Base-by-base conservation (phyloP, 2,329 filamentous ascomycete species). In the Lachnum nothofagi region DNA sequence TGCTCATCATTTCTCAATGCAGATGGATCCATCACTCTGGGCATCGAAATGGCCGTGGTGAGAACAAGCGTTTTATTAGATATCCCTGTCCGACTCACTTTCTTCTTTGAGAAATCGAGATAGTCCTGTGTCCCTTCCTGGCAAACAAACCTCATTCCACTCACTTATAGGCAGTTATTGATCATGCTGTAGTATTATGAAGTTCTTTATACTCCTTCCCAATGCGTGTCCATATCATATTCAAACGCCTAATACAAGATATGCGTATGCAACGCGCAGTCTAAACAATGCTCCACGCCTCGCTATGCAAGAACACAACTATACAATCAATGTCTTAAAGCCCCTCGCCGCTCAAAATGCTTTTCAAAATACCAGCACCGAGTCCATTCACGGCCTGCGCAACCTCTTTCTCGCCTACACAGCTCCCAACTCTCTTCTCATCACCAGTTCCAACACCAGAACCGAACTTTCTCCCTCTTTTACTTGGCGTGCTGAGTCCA, bases 351-450 rank as follows among this genome's bases (percentile, higher is more conserved):
- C 73, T 78, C 61, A 85, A 59, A 57, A 85, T 84, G 63, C 75
- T 80, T 60, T 68, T 75, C 61, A 85, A 62, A 56, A 85, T 85
- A 34, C 78, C 79, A 4, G 73, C 74, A 1, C 80, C 82, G 3
- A 80, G 65, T 6, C 83, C 79, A 19, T 83, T 79, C 34, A 89
- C 79, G 46, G 86, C 83, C 48, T 77, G 77, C 57, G 84, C 79
- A 56, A 95, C 77, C 69, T 95, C 90, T 62, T 80, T 85, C 63
- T 88, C 83, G n/a, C 83, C 82, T 17, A 91, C 85, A 63, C 82
- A 87, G 68, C 88, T 90, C 2, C 85, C 84, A 41, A 95, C 78
- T 46, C 83, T 79, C 66, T 83, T 85, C 66, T 95, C 90, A 57
- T 95, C 89, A 1, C 73, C 72, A 53, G 68, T 73, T 63, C 64